phyloP scores from a whole-genome alignment of 768 basidiomycete species.

The Mycena chlorophos region DNA sequence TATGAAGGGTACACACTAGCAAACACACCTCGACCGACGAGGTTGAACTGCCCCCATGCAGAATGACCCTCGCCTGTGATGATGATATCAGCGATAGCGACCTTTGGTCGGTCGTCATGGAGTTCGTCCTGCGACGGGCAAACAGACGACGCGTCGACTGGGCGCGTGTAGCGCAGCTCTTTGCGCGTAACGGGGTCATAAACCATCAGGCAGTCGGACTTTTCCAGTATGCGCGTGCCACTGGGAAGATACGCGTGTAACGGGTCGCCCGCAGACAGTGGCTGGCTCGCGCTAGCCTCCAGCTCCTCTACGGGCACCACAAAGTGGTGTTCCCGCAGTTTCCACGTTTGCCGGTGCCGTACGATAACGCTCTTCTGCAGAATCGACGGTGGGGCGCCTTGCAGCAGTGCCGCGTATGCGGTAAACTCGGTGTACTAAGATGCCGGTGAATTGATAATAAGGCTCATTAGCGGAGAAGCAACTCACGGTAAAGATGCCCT shows the following conservation, averaged over 20 bases:
- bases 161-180: conserved; percentile 34
- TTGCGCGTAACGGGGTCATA: conserved; percentile 41
- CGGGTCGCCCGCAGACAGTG: conserved; percentile 60
- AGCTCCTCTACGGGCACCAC: conserved; percentile 29
- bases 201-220: conserved; percentile 47
- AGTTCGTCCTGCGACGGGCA: conserved; percentile 14
- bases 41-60: conserved; percentile 84
- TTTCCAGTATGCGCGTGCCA: conserved; percentile 51
- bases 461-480: not conserved
- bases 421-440: conserved; percentile 79
- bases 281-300: conserved; percentile 32
- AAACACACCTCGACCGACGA: conserved; percentile 56
- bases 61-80: conserved; percentile 88
- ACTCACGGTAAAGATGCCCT: conserved; percentile 73
- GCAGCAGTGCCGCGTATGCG: conserved; percentile 76
- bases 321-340: conserved; percentile 74
- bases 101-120: conserved; percentile 15
- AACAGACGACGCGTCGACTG: conserved; percentile 8
- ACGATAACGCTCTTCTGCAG: conserved; percentile 77
- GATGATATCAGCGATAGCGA: conserved; percentile 58
- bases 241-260: conserved; percentile 61
- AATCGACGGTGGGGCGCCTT: conserved; percentile 61
- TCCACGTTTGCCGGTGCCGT: conserved; percentile 89
- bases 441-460: not conserved
- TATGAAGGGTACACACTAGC: not conserved